phyloP scores from a whole-genome alignment of 805 yeast species.

The Metschnikowia continentalis region DNA sequence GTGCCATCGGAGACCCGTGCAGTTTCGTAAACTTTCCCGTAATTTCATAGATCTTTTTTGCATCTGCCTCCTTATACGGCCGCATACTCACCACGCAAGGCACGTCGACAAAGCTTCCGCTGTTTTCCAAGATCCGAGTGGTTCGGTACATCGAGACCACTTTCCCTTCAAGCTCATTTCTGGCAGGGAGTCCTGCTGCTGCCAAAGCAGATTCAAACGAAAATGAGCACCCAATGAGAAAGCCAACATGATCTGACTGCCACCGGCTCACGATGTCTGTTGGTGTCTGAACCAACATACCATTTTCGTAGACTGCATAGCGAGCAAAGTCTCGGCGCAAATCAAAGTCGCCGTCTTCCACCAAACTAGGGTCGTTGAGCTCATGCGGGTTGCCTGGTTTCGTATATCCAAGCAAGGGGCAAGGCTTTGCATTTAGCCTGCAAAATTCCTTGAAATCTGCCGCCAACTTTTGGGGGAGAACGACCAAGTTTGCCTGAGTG shows the following conservation, averaged over 20 bases:
- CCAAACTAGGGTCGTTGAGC: slow-evolving; percentile 3
- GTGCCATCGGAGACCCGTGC: slow-evolving; percentile 42
- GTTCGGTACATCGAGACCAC: slow-evolving; percentile 15
- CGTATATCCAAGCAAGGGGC: slow-evolving; percentile 34
- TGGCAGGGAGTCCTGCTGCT: slow-evolving; percentile 26
- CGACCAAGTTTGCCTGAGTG: slow-evolving; percentile 37
- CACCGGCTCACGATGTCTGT: slow-evolving; percentile 27
- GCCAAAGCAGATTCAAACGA: slow-evolving; percentile 36
- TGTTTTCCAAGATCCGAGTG: slow-evolving; percentile 15
- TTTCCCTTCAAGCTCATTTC: slow-evolving; percentile 15
- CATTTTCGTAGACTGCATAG: slow-evolving; percentile 31
- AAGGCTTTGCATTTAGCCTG: slow-evolving; percentile 35
- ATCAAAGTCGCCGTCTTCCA: slow-evolving; percentile 20
- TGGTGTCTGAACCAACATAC: slow-evolving; percentile 21
- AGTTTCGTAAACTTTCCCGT: slow-evolving; percentile 26
- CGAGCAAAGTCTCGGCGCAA: slow-evolving; percentile 32
- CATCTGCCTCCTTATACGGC: slow-evolving; percentile 28
- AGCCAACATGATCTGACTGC: slow-evolving; percentile 35
- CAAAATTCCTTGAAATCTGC: slow-evolving; percentile 34
- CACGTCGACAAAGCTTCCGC: slow-evolving; percentile 27
- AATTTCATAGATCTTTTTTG: slow-evolving; percentile 27
- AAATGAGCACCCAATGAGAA: slow-evolving; percentile 40
- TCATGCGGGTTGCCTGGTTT: slow-evolving; percentile 19
- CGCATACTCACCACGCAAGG: slow-evolving; percentile 42
- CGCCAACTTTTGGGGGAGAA: slow-evolving; percentile 29